Evolutionary conservation across 495 filamentous ascomycete genomes (phyloP).

Genomic region (Penicillium diatomitis): DNA sequence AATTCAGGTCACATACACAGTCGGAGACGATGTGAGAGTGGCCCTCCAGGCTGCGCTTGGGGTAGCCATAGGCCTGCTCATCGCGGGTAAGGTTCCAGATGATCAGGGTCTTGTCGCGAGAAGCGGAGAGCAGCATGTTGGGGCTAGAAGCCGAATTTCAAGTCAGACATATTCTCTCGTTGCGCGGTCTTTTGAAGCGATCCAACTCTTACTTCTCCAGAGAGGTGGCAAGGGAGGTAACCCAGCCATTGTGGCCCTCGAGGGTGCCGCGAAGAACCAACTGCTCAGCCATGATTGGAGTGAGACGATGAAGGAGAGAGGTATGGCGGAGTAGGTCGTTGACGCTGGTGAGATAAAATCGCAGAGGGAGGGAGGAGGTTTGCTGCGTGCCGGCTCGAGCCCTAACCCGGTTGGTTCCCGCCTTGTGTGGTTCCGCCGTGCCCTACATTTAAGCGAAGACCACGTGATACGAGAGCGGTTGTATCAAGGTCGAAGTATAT

Average conservation of each 20-base stretch:
- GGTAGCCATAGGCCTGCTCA: constrained; percentile 94
- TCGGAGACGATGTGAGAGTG: constrained; percentile 99
- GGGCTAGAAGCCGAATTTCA: constrained; percentile 54
- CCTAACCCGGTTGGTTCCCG: constrained; percentile 32
- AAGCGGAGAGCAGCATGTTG: constrained; percentile 98
- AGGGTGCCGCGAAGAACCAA: constrained; percentile 95
- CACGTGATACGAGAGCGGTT: constrained; percentile 7
- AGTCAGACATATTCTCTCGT: constrained; percentile 26
- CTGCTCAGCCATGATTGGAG: constrained; percentile 78
- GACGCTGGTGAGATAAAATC: constrained; percentile 42
- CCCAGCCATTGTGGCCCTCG: constrained; percentile 85
- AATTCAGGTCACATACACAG: constrained; percentile 64
- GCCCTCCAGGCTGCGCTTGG: constrained; percentile 94
- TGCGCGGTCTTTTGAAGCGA: constrained; percentile 14
- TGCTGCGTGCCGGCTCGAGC: constrained; percentile 30
- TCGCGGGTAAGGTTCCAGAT: constrained; percentile 99
- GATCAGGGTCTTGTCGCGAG: constrained; percentile 97
- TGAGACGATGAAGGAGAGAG: constrained; percentile 40
- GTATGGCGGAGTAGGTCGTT: constrained; percentile 41
- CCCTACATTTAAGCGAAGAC: constrained; percentile 34
- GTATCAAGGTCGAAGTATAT: background rate
- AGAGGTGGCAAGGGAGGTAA: constrained; percentile 79
- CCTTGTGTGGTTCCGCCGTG: constrained; percentile 29
- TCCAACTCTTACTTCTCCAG: constrained; percentile 80
- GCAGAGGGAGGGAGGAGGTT: constrained; percentile 23